phyloP scores from a whole-genome alignment of 73 alveolate genomes.

The Paramecium tetraurelia region DNA sequence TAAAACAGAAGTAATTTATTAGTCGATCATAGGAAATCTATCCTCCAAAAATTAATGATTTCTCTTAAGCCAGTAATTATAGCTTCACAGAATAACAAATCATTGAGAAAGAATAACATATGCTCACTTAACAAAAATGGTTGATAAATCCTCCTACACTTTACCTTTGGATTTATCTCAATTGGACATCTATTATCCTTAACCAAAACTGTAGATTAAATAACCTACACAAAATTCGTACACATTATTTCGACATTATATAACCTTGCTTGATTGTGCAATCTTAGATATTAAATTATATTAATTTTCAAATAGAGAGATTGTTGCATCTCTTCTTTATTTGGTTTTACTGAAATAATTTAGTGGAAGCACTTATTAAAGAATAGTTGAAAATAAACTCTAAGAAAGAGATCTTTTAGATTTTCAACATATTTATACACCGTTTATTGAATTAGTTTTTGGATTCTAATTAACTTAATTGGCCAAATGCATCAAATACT shows the following conservation, averaged over 20 bases:
- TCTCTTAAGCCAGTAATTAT: conserved; percentile 74
- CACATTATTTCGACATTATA: conserved; percentile 45
- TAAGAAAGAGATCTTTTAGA: conserved; percentile 32
- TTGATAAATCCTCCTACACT: conserved; percentile 57
- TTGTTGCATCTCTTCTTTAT: conserved; percentile 27
- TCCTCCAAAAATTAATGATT: conserved; percentile 74
- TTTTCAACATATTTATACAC: conserved; percentile 32
- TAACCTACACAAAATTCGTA: conserved; percentile 46
- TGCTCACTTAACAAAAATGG: conserved; percentile 32
- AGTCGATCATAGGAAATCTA: conserved; percentile 63
- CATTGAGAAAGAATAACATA: conserved; percentile 40
- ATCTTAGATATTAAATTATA: conserved; percentile 13
- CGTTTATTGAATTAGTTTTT: conserved; percentile 59
- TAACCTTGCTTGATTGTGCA: conserved; percentile 49
- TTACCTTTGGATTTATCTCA: conserved; percentile 53
- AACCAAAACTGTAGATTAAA: conserved; percentile 32
- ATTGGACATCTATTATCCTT: conserved; percentile 54
- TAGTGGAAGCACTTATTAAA: background rate
- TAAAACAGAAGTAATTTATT: conserved; percentile 73
- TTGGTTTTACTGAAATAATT: background rate
- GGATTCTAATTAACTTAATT: conserved; percentile 32
- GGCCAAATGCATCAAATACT: background rate
- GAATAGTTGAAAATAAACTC: background rate
- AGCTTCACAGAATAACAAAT: conserved; percentile 67
- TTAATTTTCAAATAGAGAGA: background rate